Base-by-base conservation (phyloP, 2,329 filamentous ascomycete genomes). In the Meredithiella fracta region DNA sequence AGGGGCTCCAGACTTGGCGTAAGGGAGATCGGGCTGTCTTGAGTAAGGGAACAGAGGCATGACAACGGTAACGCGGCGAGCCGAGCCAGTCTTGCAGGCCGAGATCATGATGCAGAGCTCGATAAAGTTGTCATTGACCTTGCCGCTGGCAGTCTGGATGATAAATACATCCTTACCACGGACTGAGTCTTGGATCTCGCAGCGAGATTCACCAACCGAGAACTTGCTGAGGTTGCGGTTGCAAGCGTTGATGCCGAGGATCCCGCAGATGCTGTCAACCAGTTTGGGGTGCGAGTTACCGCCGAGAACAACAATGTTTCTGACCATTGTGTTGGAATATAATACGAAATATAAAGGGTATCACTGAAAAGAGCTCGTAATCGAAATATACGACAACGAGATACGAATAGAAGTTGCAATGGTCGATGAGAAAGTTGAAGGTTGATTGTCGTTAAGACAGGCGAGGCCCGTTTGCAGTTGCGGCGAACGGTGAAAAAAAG, bases 111-210 rank as follows among this genome's bases (percentile, higher is more conserved):
- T 96, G 68, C 94, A 86, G 52, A 97, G 82, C 67, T 98, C 92
- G 73, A 98, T 85, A 61, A 98, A 80, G 71, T 94, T 83, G 71
- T 98, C 92, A 67, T 98, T 98, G 71, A 96, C 87, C 64, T 85
- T 86, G 61, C 88, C 89, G 63, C 87, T 87, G 63, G 88, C 89
- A 44, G 88, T 92, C 70, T 97, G 91, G 65, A 98, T 88, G 67
- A 97, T 96, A 73, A 94, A 98, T 67, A 96, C 92, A 80, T 98
- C 92, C 69, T 98, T 98, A 63, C 87, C 92, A 63, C 92, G 85
- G 53, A 98, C 92, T 14, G 89, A 95, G 70, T 98, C 92, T 68
- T 90, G 79, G 65, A 98, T 94, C 70, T 97, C 92, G 60, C 94
- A 91, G 56, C 91, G 82, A 62, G 86, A 94, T 73, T 97, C 92